A percentile compares a stretch with the other conserved stretches of the same genome.
These are phyloP conservation scores for Allium sativum DNA, from an alignment of 106 monocot genomes.

Conservation along the genomic window DNA sequence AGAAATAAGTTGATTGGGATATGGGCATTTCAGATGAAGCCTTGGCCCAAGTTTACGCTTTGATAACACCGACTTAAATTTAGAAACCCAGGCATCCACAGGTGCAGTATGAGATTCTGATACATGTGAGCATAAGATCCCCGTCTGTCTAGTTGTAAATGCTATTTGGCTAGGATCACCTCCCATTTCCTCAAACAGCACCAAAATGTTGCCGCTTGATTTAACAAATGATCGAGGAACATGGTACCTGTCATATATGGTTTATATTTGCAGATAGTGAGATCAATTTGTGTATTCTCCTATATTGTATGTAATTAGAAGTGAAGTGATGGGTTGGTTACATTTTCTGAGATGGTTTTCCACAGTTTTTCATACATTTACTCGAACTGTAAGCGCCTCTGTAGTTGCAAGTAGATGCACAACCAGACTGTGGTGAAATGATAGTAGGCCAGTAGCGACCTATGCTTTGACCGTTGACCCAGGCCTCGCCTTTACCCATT, in stretches of 20 bases:
- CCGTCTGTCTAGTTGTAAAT: conserved; percentile 38
- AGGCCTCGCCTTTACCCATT: conserved; percentile 47
- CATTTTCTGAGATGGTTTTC: conserved; percentile 75
- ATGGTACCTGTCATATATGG: conserved; percentile 52
- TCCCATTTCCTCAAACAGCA: conserved; percentile 84
- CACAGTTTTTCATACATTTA: conserved; percentile 78
- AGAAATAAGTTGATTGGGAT: conserved; percentile 47
- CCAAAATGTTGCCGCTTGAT: conserved; percentile 41
- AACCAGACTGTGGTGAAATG: conserved; percentile 50
- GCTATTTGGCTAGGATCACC: conserved; percentile 75
- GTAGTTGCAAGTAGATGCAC: conserved; percentile 54
- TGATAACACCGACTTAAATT: conserved; percentile 12
- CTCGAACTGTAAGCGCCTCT: conserved; percentile 43
- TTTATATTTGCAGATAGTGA: too few relatives aligned
- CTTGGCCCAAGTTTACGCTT: conserved; percentile 13
- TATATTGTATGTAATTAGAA: too few relatives aligned
- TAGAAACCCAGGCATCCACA: conserved; percentile 9
- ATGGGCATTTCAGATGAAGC: conserved; percentile 56
- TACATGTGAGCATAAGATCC: conserved; percentile 67
- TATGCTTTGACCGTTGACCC: conserved; percentile 90
- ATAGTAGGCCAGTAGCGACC: conserved; percentile 87
- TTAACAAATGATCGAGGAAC: conserved; percentile 74
- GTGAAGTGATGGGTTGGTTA: conserved; percentile 9
- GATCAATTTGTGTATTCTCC: too few relatives aligned
- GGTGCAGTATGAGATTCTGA: conserved; percentile 59